Conservation (phyloP, 2,329 filamentous ascomycete genomes). For the Ascochyta viciae-villosae region DNA sequence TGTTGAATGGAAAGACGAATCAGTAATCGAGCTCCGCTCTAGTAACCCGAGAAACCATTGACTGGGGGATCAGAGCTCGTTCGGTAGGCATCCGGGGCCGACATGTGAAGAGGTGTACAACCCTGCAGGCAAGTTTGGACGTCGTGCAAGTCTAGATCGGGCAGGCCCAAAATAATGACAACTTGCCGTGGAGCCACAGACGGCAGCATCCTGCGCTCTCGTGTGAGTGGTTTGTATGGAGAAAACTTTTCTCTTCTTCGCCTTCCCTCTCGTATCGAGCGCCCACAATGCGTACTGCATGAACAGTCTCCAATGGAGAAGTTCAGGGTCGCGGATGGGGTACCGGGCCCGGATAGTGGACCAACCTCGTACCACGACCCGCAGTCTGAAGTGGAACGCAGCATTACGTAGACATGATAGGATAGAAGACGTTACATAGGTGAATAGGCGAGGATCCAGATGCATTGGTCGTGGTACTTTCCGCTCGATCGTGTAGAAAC, state of each 20-base stretch:
- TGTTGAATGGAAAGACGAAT: neutral
- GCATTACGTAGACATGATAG: conserved; percentile 1
- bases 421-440: conserved; percentile 2
- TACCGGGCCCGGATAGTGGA: conserved; percentile 7
- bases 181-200: conserved; percentile 3
- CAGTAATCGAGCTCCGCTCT: neutral
- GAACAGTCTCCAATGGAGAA: conserved; percentile 10
- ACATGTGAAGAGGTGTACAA: conserved; percentile 8
- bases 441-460: conserved; percentile 6
- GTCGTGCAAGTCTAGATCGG: conserved; percentile 1
- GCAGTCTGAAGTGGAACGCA: conserved; percentile 1
- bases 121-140: conserved; percentile 1
- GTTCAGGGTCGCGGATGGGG: conserved; percentile 17
- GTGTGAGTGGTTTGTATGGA: conserved; percentile 8
- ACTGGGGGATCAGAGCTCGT: neutral
- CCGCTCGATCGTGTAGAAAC: neutral
- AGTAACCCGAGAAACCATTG: neutral
- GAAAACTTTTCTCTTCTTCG: neutral
- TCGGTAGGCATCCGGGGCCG: conserved; percentile 11
- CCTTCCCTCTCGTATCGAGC: conserved; percentile 5
- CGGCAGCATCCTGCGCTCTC: conserved; percentile 1
- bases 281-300: conserved; percentile 1
- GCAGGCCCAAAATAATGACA: neutral
- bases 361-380: conserved; percentile 3
- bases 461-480: neutral